These are phyloP conservation scores for Cyberlindnera euphorbiiphila DNA, from an alignment of 805 yeast species.

Conservation along the genomic window DNA sequence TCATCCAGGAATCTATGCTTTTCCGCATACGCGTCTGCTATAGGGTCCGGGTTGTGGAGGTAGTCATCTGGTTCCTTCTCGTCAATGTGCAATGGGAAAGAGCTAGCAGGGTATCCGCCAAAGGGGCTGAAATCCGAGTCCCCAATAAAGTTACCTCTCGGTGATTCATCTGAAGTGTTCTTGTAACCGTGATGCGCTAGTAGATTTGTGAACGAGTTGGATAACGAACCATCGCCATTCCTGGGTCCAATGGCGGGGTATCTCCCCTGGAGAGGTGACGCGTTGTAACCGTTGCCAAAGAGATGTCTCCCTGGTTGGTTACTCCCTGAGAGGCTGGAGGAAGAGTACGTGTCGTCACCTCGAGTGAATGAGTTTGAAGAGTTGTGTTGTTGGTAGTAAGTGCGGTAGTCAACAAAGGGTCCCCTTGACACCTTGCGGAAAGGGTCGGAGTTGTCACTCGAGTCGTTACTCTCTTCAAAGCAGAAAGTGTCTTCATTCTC, in stretches of 20 bases:
- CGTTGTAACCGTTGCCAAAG: constrained; percentile 24
- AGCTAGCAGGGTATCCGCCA: constrained; percentile 94
- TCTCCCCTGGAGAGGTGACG: constrained; percentile 61
- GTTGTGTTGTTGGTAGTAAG: constrained; percentile 40
- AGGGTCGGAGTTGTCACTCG: no score
- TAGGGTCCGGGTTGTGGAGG: constrained; percentile 93
- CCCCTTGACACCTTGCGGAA: no score
- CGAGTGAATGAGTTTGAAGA: constrained; percentile 35
- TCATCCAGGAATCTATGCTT: constrained; percentile 63
- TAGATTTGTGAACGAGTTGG: constrained; percentile 31
- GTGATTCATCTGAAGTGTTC: constrained; percentile 19
- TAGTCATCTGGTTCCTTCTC: constrained; percentile 96
- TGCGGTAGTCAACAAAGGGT: constrained; percentile 41
- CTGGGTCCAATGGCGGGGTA: constrained; percentile 57
- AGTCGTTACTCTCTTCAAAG: no score
- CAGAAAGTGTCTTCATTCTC: no score
- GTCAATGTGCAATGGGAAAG: constrained; percentile 86
- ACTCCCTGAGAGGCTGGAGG: constrained; percentile 24
- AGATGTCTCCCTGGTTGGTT: constrained; percentile 11
- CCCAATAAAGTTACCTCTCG: constrained; percentile 40
- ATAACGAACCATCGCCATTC: constrained; percentile 50
- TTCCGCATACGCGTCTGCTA: constrained; percentile 83
- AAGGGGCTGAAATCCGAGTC: constrained; percentile 80
- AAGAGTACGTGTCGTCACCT: constrained; percentile 19
- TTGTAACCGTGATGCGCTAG: constrained; percentile 15